Evolutionary conservation across 345 rosid genomes (phyloP), one percentile per base, ranked within the genome.

Genomic region (Cardamine chenopodiifolia): DNA sequence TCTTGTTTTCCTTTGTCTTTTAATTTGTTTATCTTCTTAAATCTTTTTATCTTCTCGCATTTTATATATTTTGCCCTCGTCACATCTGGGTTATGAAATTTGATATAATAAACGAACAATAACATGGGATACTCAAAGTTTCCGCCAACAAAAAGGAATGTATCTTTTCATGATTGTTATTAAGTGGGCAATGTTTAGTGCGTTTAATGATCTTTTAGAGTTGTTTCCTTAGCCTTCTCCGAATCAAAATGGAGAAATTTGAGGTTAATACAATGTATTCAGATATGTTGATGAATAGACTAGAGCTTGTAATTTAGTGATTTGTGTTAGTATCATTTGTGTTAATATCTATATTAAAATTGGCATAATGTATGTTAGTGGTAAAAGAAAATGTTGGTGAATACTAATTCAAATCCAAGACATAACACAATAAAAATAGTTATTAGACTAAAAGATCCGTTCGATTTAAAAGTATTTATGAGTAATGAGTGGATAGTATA

Each of bases 1-100:
- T 61, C 18, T 61, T 61, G 66, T 45, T 61, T 23, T 7, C 4
- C 32, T 58, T 58, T 58, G 42, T 57, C 62, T 32, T 17, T 31
- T n/a, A 8, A 29, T 56, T n/a, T n/a, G 14, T 56, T n/a, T 29
- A n/a, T n/a, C 0, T 2, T 56, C 61, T 29, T 28, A n/a, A 35
- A 8, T 8, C 1, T 8, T 28, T 11, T 23, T 56, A 29, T 56
- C 62, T n/a, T 58, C n/a, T 11, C 26, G 32, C 26, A 58, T 17
- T 18, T 58, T 58, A 6, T 17, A 57, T 32, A 5, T 1, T 57
- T 32, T 59, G 26, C 35, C 45, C n/a, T 32, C 25, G 62, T 59
- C 39, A 29, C 39, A 6, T 29, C 4, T 56, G 1, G 39, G 63
- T 6, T 18, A 19, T 59, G 28, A 59, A 59, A 34, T 29, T 59